Percentiles rank a stretch among this genome's conserved stretches.
Conservation (phyloP, 257 asterid species). For the Capsicum pubescens region DNA sequence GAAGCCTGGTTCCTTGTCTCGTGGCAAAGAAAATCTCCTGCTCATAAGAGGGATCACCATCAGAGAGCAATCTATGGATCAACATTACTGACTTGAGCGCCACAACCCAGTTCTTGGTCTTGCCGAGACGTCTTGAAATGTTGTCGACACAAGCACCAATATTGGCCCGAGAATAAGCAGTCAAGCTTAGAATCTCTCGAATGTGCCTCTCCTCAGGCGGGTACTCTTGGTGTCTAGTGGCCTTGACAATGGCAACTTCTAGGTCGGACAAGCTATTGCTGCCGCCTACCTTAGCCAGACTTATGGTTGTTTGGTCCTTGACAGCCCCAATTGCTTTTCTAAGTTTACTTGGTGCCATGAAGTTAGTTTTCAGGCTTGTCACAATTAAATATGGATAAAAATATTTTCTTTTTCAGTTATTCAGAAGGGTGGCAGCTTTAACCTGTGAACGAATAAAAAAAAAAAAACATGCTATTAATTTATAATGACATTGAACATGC, state of each 20-base stretch:
- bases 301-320: conserved; percentile 87
- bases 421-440: background rate
- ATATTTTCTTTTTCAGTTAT: background rate
- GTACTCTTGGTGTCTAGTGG: conserved; percentile 90
- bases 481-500: background rate
- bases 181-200: conserved; percentile 71
- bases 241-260: conserved; percentile 91
- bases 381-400: background rate
- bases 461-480: background rate
- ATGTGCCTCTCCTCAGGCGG: conserved; percentile 87
- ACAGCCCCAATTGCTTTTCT: conserved; percentile 90
- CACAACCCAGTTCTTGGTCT: conserved; percentile 90
- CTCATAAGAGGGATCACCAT: conserved; percentile 77
- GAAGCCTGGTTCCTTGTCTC: conserved; percentile 86
- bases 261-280: conserved; percentile 73
- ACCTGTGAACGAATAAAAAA: background rate
- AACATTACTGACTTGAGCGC: conserved; percentile 88
- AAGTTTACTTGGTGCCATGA: conserved; percentile 85
- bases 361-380: background rate
- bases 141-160: conserved; percentile 69
- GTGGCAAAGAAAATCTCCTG: conserved; percentile 90
- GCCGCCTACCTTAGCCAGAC: conserved; percentile 82
- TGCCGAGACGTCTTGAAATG: conserved; percentile 73
- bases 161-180: conserved; percentile 71
- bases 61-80: conserved; percentile 76